Conservation (phyloP, 2,329 filamentous ascomycete species). For the Fusarium falciforme region DNA sequence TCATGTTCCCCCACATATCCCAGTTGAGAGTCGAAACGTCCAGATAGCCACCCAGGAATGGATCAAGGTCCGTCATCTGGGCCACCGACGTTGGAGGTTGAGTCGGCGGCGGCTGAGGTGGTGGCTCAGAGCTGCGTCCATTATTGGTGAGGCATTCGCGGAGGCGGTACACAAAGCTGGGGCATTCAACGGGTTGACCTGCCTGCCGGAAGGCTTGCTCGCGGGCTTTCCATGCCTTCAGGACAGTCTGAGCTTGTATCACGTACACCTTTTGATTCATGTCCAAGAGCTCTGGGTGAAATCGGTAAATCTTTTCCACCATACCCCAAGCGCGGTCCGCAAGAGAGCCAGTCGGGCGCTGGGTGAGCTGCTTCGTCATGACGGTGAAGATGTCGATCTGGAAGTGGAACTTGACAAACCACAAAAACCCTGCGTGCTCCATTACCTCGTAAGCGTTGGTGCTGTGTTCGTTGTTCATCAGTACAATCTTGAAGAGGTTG, state of each 20-base stretch:
- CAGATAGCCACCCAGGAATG: constrained; percentile 57
- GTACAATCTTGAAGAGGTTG: constrained; percentile 66
- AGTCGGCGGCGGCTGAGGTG: constrained; percentile 40
- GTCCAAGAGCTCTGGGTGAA: constrained; percentile 64
- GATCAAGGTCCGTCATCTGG: constrained; percentile 52
- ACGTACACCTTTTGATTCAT: constrained; percentile 57
- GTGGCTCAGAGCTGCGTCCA: constrained; percentile 44
- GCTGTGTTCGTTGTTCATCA: constrained; percentile 62
- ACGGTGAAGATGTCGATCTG: constrained; percentile 68
- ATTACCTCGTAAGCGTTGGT: constrained; percentile 57
- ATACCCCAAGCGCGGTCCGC: constrained; percentile 66
- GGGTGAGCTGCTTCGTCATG: constrained; percentile 64
- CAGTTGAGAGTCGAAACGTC: constrained; percentile 58
- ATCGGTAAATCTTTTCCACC: constrained; percentile 59
- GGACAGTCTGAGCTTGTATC: constrained; percentile 58
- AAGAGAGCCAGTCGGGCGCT: constrained; percentile 60
- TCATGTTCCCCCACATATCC: constrained; percentile 56
- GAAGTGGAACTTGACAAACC: constrained; percentile 67
- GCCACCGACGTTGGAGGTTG: constrained; percentile 44
- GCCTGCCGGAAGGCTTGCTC: constrained; percentile 54
- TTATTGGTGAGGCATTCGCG: constrained; percentile 56
- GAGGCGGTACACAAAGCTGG: constrained; percentile 59
- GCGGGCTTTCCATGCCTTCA: constrained; percentile 65
- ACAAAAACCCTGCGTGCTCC: constrained; percentile 61
- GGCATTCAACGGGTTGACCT: constrained; percentile 55